Base-by-base conservation (phyloP, 73 alveolate species). In the Paramecium tetraurelia region DNA sequence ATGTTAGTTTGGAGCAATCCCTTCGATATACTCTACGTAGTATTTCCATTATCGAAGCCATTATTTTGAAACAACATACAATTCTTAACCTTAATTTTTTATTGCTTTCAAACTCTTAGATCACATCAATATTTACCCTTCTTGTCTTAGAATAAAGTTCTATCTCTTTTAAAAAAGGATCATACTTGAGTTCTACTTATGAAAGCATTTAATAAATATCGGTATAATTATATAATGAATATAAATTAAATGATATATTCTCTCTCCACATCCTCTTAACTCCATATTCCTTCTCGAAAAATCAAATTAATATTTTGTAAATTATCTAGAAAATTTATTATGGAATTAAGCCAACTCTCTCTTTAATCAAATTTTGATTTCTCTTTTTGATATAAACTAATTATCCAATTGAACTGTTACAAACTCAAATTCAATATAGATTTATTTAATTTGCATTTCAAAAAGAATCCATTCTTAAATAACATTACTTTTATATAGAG, bases 61-160 rank as follows among this genome's bases (percentile, higher is more conserved):
- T 72, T 72, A 36, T 72, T 72, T 72, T 72, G 86, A 72, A 33
- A 72, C 59, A 31, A 72, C 59, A 72, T 35, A 72, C n/a, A 36
- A 72, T 72, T 72, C 68, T 29, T 31, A 33, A 63, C 35, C 4
- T 63, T 27, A 31, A 33, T 63, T 63, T 27, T 31, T 27, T 7
- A 31, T 10, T 24, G 11, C 29, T 63, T 63, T 63, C 27, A 63
- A 16, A n/a, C 84, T 63, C 84, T 63, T 53, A n/a, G 11, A n/a
- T 53, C 16, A 22, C 27, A 63, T 63, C 9, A 33, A 63, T 22
- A 33, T 31, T 27, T 40, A 63, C 50, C 84, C 31, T 63, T 12
- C 84, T 63, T 63, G 41, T 27, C 46, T 27, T 16, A 14, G 6
- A 18, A 53, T 53, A 53, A 1, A 53, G 69, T 31, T 5, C 27